phyloP scores from a whole-genome alignment of 2,329 filamentous ascomycete species.

The Xylaria sp. region DNA sequence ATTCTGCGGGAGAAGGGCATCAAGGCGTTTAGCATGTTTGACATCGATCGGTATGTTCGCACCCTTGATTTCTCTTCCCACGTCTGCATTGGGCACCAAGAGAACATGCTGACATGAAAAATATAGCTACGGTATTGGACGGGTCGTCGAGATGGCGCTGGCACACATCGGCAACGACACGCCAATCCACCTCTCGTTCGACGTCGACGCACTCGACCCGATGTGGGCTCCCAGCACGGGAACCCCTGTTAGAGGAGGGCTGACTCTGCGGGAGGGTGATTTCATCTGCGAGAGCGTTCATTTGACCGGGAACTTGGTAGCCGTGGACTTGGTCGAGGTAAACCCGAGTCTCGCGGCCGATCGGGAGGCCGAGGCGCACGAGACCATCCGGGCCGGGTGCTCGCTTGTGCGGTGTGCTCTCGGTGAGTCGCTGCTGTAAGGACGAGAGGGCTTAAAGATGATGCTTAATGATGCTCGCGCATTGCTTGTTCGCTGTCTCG shows the following conservation, averaged over 20 bases:
- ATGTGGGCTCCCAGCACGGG: constrained; percentile 97
- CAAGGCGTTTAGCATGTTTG: constrained; percentile 98
- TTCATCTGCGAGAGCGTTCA: constrained; percentile 93
- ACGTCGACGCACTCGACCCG: constrained; percentile 95
- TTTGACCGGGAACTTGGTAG: constrained; percentile 80
- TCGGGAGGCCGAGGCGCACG: constrained; percentile 72
- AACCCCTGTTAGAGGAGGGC: constrained; percentile 90
- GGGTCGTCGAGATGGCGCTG: constrained; percentile 97
- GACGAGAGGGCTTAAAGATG: neutral
- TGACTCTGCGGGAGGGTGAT: constrained; percentile 95
- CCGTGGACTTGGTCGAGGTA: constrained; percentile 85
- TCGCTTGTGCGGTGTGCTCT: constrained; percentile 91
- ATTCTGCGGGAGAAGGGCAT: constrained; percentile 89
- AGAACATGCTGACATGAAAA: constrained; percentile 19
- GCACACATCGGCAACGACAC: constrained; percentile 94
- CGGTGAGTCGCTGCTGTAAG: constrained; percentile 86
- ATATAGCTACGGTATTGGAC: constrained; percentile 85
- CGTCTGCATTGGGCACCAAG: neutral
- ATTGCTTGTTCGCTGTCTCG: neutral
- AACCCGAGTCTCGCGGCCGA: constrained; percentile 76
- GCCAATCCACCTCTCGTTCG: constrained; percentile 96
- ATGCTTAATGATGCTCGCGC: neutral
- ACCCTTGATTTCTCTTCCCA: neutral
- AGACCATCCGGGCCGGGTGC: constrained; percentile 91
- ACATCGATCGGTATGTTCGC: constrained; percentile 80